phyloP scores from a whole-genome alignment of 768 basidiomycete species.

The Boletus rex-veris region DNA sequence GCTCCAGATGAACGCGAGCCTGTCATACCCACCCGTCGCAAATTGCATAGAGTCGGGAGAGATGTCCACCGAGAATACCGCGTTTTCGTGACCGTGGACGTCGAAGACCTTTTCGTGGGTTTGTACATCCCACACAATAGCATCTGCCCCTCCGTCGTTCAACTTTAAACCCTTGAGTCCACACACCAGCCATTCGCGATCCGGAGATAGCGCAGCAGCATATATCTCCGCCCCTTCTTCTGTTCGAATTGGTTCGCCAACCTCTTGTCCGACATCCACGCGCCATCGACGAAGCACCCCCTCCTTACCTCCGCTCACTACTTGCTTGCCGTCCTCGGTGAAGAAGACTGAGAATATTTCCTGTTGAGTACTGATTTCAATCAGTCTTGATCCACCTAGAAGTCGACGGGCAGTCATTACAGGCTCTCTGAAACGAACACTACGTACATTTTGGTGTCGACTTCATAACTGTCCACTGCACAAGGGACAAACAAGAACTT shows the following conservation, averaged over 20 bases:
- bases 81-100: background rate
- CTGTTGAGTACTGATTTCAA: background rate
- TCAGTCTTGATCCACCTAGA: background rate
- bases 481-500: too few relatives aligned
- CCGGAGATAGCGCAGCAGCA: background rate
- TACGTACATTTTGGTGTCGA: background rate
- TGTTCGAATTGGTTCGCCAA: background rate
- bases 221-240: background rate
- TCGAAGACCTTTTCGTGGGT: background rate
- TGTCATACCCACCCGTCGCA: background rate
- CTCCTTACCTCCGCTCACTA: background rate
- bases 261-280: background rate
- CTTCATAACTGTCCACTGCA: too few relatives aligned
- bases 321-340: background rate
- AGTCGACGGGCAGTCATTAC: background rate
- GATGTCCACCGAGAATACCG: background rate
- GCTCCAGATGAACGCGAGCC: background rate
- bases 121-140: background rate
- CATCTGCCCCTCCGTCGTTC: background rate
- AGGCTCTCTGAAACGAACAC: background rate
- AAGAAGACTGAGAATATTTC: background rate
- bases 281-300: background rate
- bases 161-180: background rate
- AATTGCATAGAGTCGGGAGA: background rate
- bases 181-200: background rate